Evolutionary conservation across 169 alveolate species (phyloP).

Genomic region (Plasmodium knowlesi): DNA sequence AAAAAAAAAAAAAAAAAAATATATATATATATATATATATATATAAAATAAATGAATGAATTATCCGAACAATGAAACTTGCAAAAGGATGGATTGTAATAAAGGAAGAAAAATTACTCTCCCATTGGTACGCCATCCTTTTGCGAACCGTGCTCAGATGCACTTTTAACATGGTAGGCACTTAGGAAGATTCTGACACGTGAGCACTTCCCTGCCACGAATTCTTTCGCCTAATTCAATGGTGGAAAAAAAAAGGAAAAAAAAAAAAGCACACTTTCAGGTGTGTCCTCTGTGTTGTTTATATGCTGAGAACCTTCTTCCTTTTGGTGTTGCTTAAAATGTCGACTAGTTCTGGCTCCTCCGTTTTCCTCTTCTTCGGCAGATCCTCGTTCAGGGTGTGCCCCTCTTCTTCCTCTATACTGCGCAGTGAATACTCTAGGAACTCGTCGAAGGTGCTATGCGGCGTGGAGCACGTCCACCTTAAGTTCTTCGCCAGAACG

Average conservation of each 20-base stretch:
- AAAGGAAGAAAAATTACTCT: background rate
- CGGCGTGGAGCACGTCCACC: constrained; percentile 57
- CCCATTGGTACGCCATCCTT: background rate
- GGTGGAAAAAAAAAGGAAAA: background rate
- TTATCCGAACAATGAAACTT: background rate
- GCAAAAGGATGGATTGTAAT: background rate
- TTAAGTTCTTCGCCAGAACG: constrained; percentile 46
- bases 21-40: too few relatives aligned
- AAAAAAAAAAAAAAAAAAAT: background rate
- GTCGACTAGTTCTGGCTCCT: background rate
- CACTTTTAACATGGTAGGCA: background rate
- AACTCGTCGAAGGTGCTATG: constrained; percentile 51
- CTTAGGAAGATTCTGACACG: background rate
- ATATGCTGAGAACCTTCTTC: background rate
- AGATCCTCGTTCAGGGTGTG: background rate
- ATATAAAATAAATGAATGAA: background rate
- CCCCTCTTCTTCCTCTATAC: background rate
- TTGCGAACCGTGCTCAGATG: background rate
- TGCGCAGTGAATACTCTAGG: constrained; percentile 13
- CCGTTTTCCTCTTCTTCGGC: constrained; percentile 1
- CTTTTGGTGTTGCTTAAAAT: constrained; percentile 9
- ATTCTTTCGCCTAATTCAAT: background rate
- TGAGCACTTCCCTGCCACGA: background rate
- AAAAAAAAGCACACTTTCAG: background rate
- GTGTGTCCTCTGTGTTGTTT: background rate